A percentile compares a stretch with the other conserved stretches of the same genome.
Conservation (phyloP, 257 asterid genomes). For the Petrea volubilis region DNA sequence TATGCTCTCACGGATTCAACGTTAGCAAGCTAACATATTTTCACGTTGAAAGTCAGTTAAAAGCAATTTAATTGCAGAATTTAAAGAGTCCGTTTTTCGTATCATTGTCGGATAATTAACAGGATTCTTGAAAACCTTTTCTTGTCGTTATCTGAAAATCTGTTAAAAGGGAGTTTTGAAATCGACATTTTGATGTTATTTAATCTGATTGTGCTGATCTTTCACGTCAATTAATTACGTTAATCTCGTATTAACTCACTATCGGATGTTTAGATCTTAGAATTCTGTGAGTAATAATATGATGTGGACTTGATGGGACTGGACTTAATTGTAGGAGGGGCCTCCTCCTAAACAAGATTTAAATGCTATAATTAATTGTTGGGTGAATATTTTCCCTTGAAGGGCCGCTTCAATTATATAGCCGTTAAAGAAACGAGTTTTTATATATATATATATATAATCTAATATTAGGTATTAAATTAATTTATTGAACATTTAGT, state of each 20-base stretch:
- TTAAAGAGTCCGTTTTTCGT: not conserved
- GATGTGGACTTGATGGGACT: conserved; percentile 1
- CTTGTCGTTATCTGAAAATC: not conserved
- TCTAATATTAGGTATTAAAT: too few relatives aligned
- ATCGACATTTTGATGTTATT: not conserved
- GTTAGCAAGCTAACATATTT: not conserved
- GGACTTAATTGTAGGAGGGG: not conserved
- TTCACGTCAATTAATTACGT: not conserved
- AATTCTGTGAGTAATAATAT: not conserved
- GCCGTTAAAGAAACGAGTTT: too few relatives aligned
- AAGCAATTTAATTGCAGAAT: not conserved
- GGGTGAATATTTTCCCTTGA: too few relatives aligned
- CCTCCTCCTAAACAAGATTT: not conserved
- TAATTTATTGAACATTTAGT: too few relatives aligned
- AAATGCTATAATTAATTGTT: too few relatives aligned
- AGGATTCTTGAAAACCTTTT: not conserved
- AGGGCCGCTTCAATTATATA: too few relatives aligned
- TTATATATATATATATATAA: too few relatives aligned
- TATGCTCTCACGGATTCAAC: conserved; percentile 30
- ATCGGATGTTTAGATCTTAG: not conserved
- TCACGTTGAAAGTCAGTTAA: not conserved
- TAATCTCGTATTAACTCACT: not conserved
- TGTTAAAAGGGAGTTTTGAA: not conserved
- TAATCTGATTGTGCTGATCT: conserved; percentile 1
- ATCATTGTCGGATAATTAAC: not conserved